A percentile compares a stretch with the other conserved stretches of the same genome.
These are phyloP conservation scores for Chaetomium cochliodes DNA, from an alignment of 495 filamentous ascomycete genomes.

Conservation along the genomic window DNA sequence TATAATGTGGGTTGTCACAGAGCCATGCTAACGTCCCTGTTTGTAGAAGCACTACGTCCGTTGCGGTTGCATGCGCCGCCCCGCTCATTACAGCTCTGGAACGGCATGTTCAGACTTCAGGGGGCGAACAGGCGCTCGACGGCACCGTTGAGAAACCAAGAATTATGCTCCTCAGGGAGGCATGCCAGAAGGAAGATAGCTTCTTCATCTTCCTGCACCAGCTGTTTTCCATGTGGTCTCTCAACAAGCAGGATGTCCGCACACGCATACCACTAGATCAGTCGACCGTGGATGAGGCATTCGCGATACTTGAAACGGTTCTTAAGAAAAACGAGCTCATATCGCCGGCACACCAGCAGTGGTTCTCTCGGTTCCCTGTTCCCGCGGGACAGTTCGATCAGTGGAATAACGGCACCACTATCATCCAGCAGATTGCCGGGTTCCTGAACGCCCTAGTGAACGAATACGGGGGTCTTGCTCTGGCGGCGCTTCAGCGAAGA, in stretches of 20 bases:
- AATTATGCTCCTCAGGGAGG: conserved; percentile 55
- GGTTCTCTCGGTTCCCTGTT: conserved; percentile 55
- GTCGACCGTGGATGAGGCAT: conserved; percentile 35
- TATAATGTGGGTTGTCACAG: background rate
- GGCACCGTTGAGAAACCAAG: conserved; percentile 50
- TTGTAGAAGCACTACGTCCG: background rate
- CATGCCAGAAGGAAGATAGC: conserved; percentile 54
- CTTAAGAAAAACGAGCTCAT: conserved; percentile 45
- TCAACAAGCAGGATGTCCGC: conserved; percentile 15
- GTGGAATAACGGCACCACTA: conserved; percentile 14
- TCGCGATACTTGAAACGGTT: conserved; percentile 39
- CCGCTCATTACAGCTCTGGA: conserved; percentile 28
- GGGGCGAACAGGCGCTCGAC: conserved; percentile 18
- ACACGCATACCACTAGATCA: conserved; percentile 8
- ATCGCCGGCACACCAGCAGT: conserved; percentile 42
- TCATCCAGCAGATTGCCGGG: conserved; percentile 34
- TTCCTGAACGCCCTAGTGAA: conserved; percentile 39
- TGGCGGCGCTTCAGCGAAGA: conserved; percentile 7
- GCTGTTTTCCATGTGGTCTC: conserved; percentile 57
- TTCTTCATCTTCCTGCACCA: conserved; percentile 70
- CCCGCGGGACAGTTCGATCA: conserved; percentile 34
- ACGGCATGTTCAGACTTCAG: conserved; percentile 25
- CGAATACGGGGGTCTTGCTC: conserved; percentile 22
- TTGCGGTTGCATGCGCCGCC: background rate
- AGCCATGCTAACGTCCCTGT: conserved; percentile 3